phyloP scores from a whole-genome alignment of 2,329 filamentous ascomycete species.

The Lachnellula suecica region DNA sequence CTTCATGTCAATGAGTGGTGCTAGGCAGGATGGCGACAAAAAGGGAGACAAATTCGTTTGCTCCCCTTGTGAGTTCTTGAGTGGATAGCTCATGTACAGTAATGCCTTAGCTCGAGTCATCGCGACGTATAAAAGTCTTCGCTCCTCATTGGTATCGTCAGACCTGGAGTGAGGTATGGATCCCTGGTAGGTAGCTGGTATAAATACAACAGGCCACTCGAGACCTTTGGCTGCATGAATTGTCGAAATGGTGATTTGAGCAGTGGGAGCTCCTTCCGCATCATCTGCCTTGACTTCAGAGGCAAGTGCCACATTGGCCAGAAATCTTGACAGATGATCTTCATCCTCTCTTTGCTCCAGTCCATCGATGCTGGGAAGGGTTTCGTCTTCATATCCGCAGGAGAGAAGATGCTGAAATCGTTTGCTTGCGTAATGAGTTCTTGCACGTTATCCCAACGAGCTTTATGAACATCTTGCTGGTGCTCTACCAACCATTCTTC shows the following conservation, averaged over 20 bases:
- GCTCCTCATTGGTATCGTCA: slow-evolving; percentile 84
- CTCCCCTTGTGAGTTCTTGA: slow-evolving; percentile 62
- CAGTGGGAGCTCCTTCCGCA: slow-evolving; percentile 52
- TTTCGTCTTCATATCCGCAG: slow-evolving; percentile 47
- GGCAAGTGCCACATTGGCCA: slow-evolving; percentile 88
- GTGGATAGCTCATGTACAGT: slow-evolving; percentile 80
- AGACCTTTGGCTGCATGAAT: slow-evolving; percentile 95
- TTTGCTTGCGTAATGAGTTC: slow-evolving; percentile 80
- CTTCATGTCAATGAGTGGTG: slow-evolving; percentile 52
- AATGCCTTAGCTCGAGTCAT: slow-evolving; percentile 92
- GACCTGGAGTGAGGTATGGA: slow-evolving; percentile 86
- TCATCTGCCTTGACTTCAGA: slow-evolving; percentile 71
- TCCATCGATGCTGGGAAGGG: slow-evolving; percentile 67
- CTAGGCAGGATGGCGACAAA: slow-evolving; percentile 55
- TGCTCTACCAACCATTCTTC: slow-evolving; percentile 71
- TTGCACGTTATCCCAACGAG: slow-evolving; percentile 83
- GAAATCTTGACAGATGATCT: slow-evolving; percentile 67
- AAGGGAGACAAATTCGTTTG: slow-evolving; percentile 72
- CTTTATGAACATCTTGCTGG: slow-evolving; percentile 73
- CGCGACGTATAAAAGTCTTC: slow-evolving; percentile 87
- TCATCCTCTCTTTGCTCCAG: slow-evolving; percentile 67
- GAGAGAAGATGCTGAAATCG: slow-evolving; percentile 50
- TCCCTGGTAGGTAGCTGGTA: slow-evolving; percentile 85
- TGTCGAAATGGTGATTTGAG: slow-evolving; percentile 85
- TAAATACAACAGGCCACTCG: slow-evolving; percentile 94